Percentiles rank a stretch among this genome's conserved stretches.
phyloP scores from a whole-genome alignment of 805 yeast species.

The Saccharomycopsis fibuligera region DNA sequence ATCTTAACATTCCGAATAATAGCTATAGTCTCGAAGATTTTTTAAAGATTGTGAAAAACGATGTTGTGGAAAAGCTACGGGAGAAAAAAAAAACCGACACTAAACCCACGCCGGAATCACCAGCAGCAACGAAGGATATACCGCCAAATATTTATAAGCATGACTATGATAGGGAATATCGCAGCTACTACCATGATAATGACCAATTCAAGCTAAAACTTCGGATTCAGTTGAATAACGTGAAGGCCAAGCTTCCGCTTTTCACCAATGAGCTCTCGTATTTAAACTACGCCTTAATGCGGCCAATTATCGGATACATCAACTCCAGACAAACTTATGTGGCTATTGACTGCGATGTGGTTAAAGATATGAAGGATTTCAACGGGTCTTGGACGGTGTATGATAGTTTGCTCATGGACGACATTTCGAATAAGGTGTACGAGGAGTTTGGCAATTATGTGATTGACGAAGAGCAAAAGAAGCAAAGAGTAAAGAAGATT shows the following conservation, averaged over 20 bases:
- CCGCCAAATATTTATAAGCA: constrained; percentile 24
- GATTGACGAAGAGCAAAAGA: constrained; percentile 74
- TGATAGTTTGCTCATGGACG: constrained; percentile 87
- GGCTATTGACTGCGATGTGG: constrained; percentile 77
- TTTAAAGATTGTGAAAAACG: constrained; percentile 27
- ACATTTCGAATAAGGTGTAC: constrained; percentile 81
- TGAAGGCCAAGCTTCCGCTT: constrained; percentile 83
- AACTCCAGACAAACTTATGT: constrained; percentile 85
- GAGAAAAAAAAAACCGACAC: constrained; percentile 21
- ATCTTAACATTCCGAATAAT: constrained; percentile 70
- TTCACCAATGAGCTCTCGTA: constrained; percentile 85
- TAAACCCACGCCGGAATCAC: neutral
- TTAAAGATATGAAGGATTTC: constrained; percentile 74
- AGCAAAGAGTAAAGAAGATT: constrained; percentile 68
- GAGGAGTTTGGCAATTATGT: constrained; percentile 86
- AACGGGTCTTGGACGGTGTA: constrained; percentile 96
- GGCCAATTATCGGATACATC: constrained; percentile 94
- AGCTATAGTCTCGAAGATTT: constrained; percentile 15
- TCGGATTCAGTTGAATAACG: constrained; percentile 73
- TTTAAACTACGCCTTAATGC: constrained; percentile 80
- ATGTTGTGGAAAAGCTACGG: constrained; percentile 28
- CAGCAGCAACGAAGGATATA: constrained; percentile 16
- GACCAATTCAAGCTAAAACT: constrained; percentile 71
- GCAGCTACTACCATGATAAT: constrained; percentile 29
- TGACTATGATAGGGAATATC: constrained; percentile 13